Evolutionary conservation across 1,139 yeast species (phyloP).

Genomic region (Tardiomyces digboiensis): DNA sequence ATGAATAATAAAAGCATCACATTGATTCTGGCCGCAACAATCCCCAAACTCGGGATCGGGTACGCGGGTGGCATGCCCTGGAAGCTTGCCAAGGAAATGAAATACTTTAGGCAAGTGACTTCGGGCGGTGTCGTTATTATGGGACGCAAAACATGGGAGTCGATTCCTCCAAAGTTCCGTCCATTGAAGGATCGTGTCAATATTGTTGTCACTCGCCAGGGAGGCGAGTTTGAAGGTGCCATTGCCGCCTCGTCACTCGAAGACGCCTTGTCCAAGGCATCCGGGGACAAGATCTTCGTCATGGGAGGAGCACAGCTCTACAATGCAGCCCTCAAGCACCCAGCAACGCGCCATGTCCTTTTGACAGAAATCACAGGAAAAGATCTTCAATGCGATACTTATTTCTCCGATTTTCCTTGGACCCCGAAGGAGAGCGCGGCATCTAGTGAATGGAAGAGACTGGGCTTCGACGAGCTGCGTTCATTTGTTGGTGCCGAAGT

Average conservation of each 20-base stretch:
- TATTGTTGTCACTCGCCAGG: conserved; percentile 56
- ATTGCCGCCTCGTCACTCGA: conserved; percentile 6
- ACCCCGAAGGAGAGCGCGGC: conserved; percentile 4
- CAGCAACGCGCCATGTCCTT: conserved; percentile 45
- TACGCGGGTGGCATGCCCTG: conserved; percentile 77
- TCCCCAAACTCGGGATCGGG: conserved; percentile 82
- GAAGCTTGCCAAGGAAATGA: conserved; percentile 78
- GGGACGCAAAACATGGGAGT: conserved; percentile 97
- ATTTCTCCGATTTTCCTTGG: conserved; percentile 37
- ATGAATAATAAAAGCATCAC: conserved; percentile 11
- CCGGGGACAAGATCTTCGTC: conserved; percentile 49
- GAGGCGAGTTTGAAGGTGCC: conserved; percentile 3
- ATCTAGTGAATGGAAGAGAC: conserved; percentile 24
- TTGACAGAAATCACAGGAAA: conserved; percentile 56
- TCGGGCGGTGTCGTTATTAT: conserved; percentile 73
- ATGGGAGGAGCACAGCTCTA: conserved; percentile 95
- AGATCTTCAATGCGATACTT: conserved; percentile 44
- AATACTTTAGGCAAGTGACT: conserved; percentile 72
- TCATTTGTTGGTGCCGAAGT: conserved; percentile 33
- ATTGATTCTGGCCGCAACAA: conserved; percentile 71
- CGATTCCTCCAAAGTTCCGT: conserved; percentile 75
- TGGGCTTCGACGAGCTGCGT: conserved; percentile 27
- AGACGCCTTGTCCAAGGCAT: conserved; percentile 35
- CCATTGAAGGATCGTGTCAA: conserved; percentile 75
- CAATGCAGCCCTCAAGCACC: conserved; percentile 39